These are phyloP conservation scores for Nemania sp. DNA, from an alignment of 2,329 filamentous ascomycete genomes.

Conservation along the genomic window DNA sequence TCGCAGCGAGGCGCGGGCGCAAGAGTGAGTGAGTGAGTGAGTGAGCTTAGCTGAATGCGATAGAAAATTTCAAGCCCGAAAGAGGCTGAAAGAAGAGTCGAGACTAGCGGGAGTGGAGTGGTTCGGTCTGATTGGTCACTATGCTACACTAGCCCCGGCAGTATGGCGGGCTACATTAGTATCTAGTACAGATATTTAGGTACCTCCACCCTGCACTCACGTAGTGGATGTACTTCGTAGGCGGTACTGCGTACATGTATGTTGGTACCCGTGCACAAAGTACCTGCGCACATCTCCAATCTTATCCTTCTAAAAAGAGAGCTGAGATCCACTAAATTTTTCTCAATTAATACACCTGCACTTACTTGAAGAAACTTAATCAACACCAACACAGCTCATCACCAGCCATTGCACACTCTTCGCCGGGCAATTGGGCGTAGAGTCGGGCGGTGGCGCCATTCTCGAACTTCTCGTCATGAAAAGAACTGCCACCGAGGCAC, in stretches of 20 bases:
- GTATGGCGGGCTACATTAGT: too few relatives aligned
- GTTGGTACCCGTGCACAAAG: too few relatives aligned
- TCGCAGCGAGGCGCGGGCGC: slow-evolving; percentile 13
- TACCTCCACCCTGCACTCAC: too few relatives aligned
- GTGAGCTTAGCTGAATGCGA: slow-evolving; percentile 30
- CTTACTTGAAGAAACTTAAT: too few relatives aligned
- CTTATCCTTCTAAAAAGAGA: background rate
- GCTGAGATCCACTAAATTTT: slow-evolving; percentile 30
- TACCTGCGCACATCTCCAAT: too few relatives aligned
- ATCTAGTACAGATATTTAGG: too few relatives aligned
- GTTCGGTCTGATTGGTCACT: slow-evolving; percentile 10
- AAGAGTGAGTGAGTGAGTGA: background rate
- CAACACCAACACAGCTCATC: background rate
- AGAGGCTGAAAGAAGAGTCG: slow-evolving; percentile 37
- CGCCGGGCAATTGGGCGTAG: slow-evolving; percentile 11
- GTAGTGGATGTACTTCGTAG: too few relatives aligned
- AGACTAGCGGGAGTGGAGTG: background rate
- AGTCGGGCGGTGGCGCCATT: background rate
- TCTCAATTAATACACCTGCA: background rate
- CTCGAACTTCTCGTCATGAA: slow-evolving; percentile 30
- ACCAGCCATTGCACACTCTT: background rate
- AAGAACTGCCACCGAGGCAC: slow-evolving; percentile 27
- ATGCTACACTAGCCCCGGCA: background rate
- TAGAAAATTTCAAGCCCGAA: slow-evolving; percentile 32
- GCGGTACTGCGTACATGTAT: too few relatives aligned